A percentile compares a stretch with the other conserved stretches of the same genome.
phyloP scores from a whole-genome alignment of 345 rosid species.

The Linum usitatissimum region DNA sequence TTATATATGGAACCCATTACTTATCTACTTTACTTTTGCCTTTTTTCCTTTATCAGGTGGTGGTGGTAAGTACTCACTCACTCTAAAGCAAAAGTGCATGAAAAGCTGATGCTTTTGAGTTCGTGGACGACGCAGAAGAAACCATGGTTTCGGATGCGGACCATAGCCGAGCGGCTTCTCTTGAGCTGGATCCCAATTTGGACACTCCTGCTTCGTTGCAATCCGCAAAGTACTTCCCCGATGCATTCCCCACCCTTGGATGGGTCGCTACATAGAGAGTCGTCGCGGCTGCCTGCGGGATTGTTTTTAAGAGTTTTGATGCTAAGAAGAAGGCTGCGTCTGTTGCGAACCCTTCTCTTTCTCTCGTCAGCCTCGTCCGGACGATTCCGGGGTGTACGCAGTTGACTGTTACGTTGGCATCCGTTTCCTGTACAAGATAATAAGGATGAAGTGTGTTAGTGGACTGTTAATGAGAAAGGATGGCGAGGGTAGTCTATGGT shows the following conservation, averaged over 20 bases:
- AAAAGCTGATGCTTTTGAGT: too few species aligned
- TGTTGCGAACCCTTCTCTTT: constrained; percentile 77
- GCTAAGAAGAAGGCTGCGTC: constrained; percentile 76
- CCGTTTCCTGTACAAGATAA: constrained; percentile 41
- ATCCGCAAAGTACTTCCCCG: constrained; percentile 80
- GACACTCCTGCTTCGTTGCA: constrained; percentile 79
- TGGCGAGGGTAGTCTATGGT: too few species aligned
- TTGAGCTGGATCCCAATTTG: constrained; percentile 52
- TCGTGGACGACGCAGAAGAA: constrained; percentile 14
- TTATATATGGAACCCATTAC: too few species aligned
- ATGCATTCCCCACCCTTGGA: constrained; percentile 40
- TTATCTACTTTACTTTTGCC: too few species aligned
- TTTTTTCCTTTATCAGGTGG: too few species aligned
- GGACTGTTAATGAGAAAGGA: too few species aligned
- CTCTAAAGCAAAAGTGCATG: too few species aligned
- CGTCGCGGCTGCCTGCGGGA: constrained; percentile 97
- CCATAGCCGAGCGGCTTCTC: constrained; percentile 72
- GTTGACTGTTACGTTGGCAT: constrained; percentile 72
- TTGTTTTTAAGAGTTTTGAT: constrained; percentile 75
- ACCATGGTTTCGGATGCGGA: constrained; percentile 69
- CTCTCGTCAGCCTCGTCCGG: constrained; percentile 80
- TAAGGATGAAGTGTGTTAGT: not conserved
- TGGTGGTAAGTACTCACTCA: too few species aligned
- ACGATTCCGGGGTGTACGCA: constrained; percentile 96
- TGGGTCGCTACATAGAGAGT: constrained; percentile 77